phyloP scores from a whole-genome alignment of 257 asterid species.

The Solanum clarkiae region DNA sequence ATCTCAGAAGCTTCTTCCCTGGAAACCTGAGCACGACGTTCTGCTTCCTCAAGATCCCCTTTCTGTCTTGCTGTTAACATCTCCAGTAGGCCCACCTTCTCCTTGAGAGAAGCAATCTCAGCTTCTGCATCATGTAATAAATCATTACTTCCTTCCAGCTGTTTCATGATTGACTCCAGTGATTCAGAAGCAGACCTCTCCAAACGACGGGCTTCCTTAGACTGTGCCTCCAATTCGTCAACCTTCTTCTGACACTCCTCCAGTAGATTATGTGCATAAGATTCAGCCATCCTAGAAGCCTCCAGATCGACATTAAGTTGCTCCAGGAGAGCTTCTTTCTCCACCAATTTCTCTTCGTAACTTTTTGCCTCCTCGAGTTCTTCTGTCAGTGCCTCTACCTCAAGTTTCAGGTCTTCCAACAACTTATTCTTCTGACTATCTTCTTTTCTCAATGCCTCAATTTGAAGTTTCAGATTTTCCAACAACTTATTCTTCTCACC shows the following conservation, averaged over 20 bases:
- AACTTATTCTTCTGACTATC: conserved; percentile 32
- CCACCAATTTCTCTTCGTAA: conserved; percentile 44
- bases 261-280: conserved; percentile 59
- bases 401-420: conserved; percentile 54
- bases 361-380: conserved; percentile 50
- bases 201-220: conserved; percentile 63
- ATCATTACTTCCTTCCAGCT: conserved; percentile 72
- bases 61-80: conserved; percentile 55
- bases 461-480: conserved; percentile 19
- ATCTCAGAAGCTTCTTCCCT: conserved; percentile 55
- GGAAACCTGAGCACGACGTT: conserved; percentile 38
- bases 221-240: conserved; percentile 45
- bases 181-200: conserved; percentile 88
- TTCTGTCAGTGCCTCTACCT: conserved; percentile 43
- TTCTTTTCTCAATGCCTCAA: conserved; percentile 23
- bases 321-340: conserved; percentile 58
- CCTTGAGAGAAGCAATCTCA: conserved; percentile 64
- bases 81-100: conserved; percentile 68
- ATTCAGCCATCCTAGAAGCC: conserved; percentile 80
- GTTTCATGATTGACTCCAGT: conserved; percentile 69
- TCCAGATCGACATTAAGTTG: conserved; percentile 80
- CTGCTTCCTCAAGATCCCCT: conserved; percentile 63
- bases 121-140: conserved; percentile 64
- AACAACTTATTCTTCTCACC: conserved; percentile 43
- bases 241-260: conserved; percentile 63